A percentile compares a stretch with the other conserved stretches of the same genome.
phyloP scores from a whole-genome alignment of 495 filamentous ascomycete species.

The Aspergillus biplanus region DNA sequence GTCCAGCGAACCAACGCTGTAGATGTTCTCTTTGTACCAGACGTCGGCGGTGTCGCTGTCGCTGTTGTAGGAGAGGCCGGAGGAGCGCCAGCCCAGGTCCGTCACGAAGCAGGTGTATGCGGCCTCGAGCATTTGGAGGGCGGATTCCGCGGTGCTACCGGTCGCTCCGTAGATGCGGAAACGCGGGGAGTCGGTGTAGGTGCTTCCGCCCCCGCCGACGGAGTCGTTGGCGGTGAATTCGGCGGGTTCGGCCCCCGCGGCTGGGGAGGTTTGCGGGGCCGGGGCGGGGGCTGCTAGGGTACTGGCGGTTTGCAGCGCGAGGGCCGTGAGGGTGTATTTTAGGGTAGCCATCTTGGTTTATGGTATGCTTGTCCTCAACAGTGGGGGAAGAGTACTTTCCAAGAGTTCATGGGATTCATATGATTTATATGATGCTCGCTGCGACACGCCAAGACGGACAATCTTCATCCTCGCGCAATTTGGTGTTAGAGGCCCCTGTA shows the following conservation, averaged over 20 bases:
- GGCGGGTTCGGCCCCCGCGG: conserved; percentile 5
- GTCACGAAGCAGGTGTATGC: conserved; percentile 21
- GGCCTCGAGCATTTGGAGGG: conserved; percentile 20
- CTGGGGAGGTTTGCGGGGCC: not conserved
- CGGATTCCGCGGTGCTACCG: not conserved
- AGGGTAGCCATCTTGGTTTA: too few relatives aligned
- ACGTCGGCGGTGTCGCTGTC: conserved; percentile 1
- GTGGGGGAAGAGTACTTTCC: too few relatives aligned
- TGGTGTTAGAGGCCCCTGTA: too few relatives aligned
- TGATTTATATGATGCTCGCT: too few relatives aligned
- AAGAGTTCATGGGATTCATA: too few relatives aligned
- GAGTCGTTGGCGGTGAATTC: conserved; percentile 18
- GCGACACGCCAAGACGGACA: too few relatives aligned
- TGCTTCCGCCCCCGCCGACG: conserved; percentile 15
- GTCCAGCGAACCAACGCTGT: conserved; percentile 3
- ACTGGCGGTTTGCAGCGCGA: too few relatives aligned
- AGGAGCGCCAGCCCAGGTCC: conserved; percentile 15
- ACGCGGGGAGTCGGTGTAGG: conserved; percentile 20
- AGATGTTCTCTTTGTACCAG: conserved; percentile 23
- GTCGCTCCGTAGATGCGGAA: conserved; percentile 19
- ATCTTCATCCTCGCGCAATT: too few relatives aligned
- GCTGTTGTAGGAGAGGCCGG: conserved; percentile 13
- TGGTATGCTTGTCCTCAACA: too few relatives aligned
- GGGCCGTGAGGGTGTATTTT: too few relatives aligned
- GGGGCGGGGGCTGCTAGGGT: too few relatives aligned